Base-by-base conservation (phyloP, 176 grass and related monocot species). In the Musa acuminata region DNA sequence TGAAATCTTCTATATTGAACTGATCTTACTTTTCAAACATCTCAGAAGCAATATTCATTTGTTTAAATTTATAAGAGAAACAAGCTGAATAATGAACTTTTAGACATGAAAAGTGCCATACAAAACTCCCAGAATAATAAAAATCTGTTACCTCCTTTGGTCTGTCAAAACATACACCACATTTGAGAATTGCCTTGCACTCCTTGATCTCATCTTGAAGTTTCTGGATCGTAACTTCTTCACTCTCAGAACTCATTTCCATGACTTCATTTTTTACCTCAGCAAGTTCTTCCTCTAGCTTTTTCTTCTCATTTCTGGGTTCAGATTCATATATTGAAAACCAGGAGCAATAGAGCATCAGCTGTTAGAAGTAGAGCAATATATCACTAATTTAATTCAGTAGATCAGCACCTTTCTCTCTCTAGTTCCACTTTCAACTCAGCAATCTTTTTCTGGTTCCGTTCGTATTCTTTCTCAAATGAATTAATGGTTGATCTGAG, bases 111-210 rank as follows among this genome's bases (percentile, higher is more conserved):
- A 60, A 60, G 13, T 62, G 24, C 62, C 19, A 62, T 21, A 13
- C 8, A 49, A 6, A 21, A 24, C 7, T 59, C 43, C 6, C 5
- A 16, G 2, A 24, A 17, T 11, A 52, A 14, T 24, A 4, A 12
- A 49, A 22, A 68, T 69, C 25, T n/a, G 10, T 77, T 83, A 98
- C 94, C 94, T 98, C 94, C 85, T 98, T 98, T 25, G 94, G 94
- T 26, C 94, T 86, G 79, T 98, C 94, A 62, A 91, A 93, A 78
- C 94, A 98, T 53, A 98, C 94, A 27, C 86, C 88, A 65, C 86
- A 98, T 85, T 98, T 98, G 43, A 98, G 94, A 87, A 98, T 93
- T 65, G 87, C 90, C 69, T 98, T 98, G 87, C 85, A 98, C 57
- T 98, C 94, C 70, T 93, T 89, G 69, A 93, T 91, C 81, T 98